phyloP scores from a whole-genome alignment of 2,329 filamentous ascomycete genomes.

The Sclerotinia trifoliorum region DNA sequence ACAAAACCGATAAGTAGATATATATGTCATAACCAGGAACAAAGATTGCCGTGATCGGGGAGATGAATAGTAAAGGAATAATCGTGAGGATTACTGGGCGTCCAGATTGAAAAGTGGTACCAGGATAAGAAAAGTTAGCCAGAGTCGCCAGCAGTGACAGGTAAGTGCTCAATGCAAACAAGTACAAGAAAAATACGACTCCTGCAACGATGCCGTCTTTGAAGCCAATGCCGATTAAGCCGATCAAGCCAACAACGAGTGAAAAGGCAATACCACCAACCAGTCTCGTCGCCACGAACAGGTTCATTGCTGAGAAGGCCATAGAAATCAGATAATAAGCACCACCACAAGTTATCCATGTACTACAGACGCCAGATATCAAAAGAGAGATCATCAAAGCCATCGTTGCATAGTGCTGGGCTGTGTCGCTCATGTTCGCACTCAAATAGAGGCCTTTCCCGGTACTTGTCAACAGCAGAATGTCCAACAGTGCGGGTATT shows the following conservation, averaged over 20 bases:
- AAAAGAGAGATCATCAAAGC: slow-evolving; percentile 59
- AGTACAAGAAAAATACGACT: slow-evolving; percentile 59
- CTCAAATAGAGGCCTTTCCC: slow-evolving; percentile 62
- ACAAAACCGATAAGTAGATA: slow-evolving; percentile 56
- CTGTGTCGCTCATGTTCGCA: slow-evolving; percentile 51
- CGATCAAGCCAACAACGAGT: slow-evolving; percentile 43
- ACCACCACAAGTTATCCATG: slow-evolving; percentile 63
- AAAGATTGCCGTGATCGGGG: slow-evolving; percentile 56
- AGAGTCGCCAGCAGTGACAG: slow-evolving; percentile 54
- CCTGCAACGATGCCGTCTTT: slow-evolving; percentile 47
- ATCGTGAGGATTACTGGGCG: slow-evolving; percentile 53
- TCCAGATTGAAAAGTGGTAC: slow-evolving; percentile 49
- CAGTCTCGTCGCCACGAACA: slow-evolving; percentile 45
- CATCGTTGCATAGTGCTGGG: slow-evolving; percentile 52
- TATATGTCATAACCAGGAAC: slow-evolving; percentile 50
- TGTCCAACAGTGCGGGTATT: slow-evolving; percentile 60
- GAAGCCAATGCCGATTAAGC: slow-evolving; percentile 50
- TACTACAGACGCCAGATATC: slow-evolving; percentile 58
- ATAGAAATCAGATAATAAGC: slow-evolving; percentile 59
- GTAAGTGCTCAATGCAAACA: slow-evolving; percentile 57
- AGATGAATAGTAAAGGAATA: slow-evolving; percentile 55
- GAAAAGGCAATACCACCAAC: slow-evolving; percentile 49
- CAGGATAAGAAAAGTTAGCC: slow-evolving; percentile 51
- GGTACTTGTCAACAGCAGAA: slow-evolving; percentile 56
- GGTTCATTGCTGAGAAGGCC: slow-evolving; percentile 48